Evolutionary conservation across 176 grass and related monocot genomes (phyloP).

Genomic region (Cymbopogon citratus): DNA sequence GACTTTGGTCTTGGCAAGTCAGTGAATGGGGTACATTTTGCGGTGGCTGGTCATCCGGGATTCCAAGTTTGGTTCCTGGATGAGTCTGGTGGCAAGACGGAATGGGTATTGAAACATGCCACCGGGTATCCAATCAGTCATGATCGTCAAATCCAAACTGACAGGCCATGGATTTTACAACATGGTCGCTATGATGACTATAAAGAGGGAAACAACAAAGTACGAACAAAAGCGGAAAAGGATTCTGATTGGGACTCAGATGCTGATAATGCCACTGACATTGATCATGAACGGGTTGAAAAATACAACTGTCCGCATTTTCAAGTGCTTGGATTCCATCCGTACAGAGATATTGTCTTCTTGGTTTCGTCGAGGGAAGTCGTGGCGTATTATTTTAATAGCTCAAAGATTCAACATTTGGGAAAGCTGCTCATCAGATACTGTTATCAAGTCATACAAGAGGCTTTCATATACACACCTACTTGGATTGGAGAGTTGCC

Average conservation of each 20-base stretch:
- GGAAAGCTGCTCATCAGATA: no score
- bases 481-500: no score
- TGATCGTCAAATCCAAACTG: background rate
- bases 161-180: background rate
- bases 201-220: background rate
- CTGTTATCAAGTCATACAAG: no score
- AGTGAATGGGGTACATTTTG: background rate
- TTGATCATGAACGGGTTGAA: background rate
- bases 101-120: background rate
- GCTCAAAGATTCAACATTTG: background rate
- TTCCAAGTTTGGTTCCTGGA: background rate
- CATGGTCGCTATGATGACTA: no score
- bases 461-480: no score
- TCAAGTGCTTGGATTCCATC: background rate
- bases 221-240: background rate
- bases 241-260: conserved; percentile 7
- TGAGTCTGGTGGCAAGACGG: background rate
- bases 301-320: background rate
- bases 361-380: background rate
- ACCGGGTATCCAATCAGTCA: background rate
- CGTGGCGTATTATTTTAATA: background rate
- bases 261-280: background rate
- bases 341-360: background rate
- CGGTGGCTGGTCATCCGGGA: no score
- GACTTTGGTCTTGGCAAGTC: background rate